Percentiles rank a stretch among this genome's conserved stretches.
phyloP scores from a whole-genome alignment of 1,139 yeast genomes.

The Taphrina pruni region DNA sequence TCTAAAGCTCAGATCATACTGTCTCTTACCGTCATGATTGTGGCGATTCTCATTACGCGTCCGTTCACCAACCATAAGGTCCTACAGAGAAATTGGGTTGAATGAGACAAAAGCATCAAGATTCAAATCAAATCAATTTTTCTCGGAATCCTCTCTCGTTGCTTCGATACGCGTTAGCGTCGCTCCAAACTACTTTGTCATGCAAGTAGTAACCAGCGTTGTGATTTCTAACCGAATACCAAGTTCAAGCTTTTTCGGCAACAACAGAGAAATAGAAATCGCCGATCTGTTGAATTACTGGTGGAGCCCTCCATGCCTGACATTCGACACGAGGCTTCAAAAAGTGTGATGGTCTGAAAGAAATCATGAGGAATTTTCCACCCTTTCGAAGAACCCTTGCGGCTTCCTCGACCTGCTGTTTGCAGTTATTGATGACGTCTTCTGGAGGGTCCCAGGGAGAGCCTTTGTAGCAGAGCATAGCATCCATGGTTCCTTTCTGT shows the following conservation, averaged over 20 bases:
- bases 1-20: slow-evolving; percentile 67
- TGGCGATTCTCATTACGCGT: slow-evolving; percentile 58
- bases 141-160: too few relatives aligned
- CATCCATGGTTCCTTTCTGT: slow-evolving; percentile 48
- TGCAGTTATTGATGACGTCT: slow-evolving; percentile 45
- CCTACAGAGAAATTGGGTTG: slow-evolving; percentile 34
- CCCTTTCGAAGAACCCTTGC: slow-evolving; percentile 46
- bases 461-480: slow-evolving; percentile 48
- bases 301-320: slow-evolving; percentile 19
- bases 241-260: slow-evolving; percentile 23
- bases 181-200: too few relatives aligned
- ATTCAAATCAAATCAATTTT: too few relatives aligned
- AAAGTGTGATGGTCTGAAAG: slow-evolving; percentile 49
- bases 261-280: slow-evolving; percentile 31
- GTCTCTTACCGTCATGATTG: slow-evolving; percentile 64
- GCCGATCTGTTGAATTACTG: slow-evolving; percentile 30
- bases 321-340: slow-evolving; percentile 22
- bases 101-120: background rate
- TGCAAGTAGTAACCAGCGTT: too few relatives aligned
- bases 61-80: slow-evolving; percentile 60
- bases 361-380: slow-evolving; percentile 47
- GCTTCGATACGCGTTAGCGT: too few relatives aligned
- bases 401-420: slow-evolving; percentile 47
- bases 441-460: slow-evolving; percentile 48
- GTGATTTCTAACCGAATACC: too few relatives aligned